Evolutionary conservation across 495 filamentous ascomycete species (phyloP).

Genomic region (Chaetomium tenue): DNA sequence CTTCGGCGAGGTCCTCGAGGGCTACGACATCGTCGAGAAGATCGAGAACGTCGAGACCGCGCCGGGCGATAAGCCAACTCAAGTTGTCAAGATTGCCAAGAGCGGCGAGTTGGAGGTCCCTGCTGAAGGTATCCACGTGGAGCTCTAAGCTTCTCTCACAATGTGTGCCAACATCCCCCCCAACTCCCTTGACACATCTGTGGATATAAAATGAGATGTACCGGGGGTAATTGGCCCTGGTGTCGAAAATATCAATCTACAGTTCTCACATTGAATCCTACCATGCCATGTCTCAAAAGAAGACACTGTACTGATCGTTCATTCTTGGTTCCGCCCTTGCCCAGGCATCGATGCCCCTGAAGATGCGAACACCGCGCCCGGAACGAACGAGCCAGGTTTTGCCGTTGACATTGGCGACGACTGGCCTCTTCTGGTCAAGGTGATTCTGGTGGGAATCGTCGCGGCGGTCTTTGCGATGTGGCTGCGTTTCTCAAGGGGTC

Average conservation of each 20-base stretch:
- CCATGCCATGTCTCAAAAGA: slow-evolving; percentile 5
- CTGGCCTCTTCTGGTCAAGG: slow-evolving; percentile 40
- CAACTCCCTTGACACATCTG: slow-evolving; percentile 6
- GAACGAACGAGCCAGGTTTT: slow-evolving; percentile 14
- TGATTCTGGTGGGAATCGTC: slow-evolving; percentile 42
- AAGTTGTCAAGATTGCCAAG: slow-evolving; percentile 84
- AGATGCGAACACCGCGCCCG: background rate
- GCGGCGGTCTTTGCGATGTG: slow-evolving; percentile 37
- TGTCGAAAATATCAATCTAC: background rate
- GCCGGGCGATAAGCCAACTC: slow-evolving; percentile 65
- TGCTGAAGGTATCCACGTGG: slow-evolving; percentile 96
- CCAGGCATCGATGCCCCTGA: slow-evolving; percentile 20
- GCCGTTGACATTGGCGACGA: slow-evolving; percentile 26
- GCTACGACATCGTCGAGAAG: slow-evolving; percentile 83
- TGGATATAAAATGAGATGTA: slow-evolving; percentile 20
- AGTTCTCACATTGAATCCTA: background rate
- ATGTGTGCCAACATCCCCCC: slow-evolving; percentile 13
- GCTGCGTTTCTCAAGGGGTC: slow-evolving; percentile 31
- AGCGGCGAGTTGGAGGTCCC: slow-evolving; percentile 87
- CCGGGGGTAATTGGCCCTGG: background rate
- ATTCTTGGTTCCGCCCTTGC: slow-evolving; percentile 1
- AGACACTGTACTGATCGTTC: slow-evolving; percentile 22
- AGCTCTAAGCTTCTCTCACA: slow-evolving; percentile 62
- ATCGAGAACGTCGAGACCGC: slow-evolving; percentile 78
- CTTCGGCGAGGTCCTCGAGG: slow-evolving; percentile 88